Evolutionary conservation across 2,329 filamentous ascomycete genomes (phyloP).

Genomic region (Drechslerella stenobrocha): DNA sequence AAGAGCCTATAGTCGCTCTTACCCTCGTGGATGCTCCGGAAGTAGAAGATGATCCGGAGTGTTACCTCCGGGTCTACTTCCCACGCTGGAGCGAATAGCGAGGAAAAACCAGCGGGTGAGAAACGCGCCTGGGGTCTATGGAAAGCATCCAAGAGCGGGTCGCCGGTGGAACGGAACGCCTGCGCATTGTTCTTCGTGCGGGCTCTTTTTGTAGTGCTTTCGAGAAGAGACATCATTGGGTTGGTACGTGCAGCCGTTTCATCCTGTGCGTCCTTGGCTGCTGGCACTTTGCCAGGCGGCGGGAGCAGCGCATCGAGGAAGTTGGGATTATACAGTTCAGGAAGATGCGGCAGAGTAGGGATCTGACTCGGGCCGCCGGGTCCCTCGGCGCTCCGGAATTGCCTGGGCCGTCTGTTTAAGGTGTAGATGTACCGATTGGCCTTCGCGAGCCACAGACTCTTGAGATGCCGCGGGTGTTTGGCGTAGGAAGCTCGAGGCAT

Average conservation of each 20-base stretch:
- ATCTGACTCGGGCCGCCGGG: slow-evolving; percentile 2
- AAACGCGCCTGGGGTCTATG: slow-evolving; percentile 59
- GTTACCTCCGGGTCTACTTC: slow-evolving; percentile 59
- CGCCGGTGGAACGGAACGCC: slow-evolving; percentile 59
- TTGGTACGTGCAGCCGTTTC: slow-evolving; percentile 11
- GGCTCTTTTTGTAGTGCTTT: slow-evolving; percentile 56
- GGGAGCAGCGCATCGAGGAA: slow-evolving; percentile 31
- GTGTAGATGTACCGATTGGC: slow-evolving; percentile 11
- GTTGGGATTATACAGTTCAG: slow-evolving; percentile 24
- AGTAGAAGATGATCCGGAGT: slow-evolving; percentile 65
- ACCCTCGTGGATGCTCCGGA: slow-evolving; percentile 65
- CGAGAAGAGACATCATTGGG: slow-evolving; percentile 21
- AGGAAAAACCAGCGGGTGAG: slow-evolving; percentile 55
- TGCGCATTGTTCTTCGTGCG: slow-evolving; percentile 62
- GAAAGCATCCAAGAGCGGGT: slow-evolving; percentile 62
- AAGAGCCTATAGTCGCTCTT: slow-evolving; percentile 60
- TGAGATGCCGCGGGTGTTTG: slow-evolving; percentile 1
- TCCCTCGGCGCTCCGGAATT: not conserved
- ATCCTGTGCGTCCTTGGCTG: slow-evolving; percentile 14
- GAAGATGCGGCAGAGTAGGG: slow-evolving; percentile 21
- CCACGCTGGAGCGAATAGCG: slow-evolving; percentile 61
- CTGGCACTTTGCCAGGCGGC: slow-evolving; percentile 6
- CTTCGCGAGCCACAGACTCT: slow-evolving; percentile 6
- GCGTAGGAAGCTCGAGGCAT: slow-evolving; percentile 12
- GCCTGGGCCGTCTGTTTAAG: not conserved